Evolutionary conservation across 139 green algal species (phyloP).

Genomic region (Chlorella sp.): DNA sequence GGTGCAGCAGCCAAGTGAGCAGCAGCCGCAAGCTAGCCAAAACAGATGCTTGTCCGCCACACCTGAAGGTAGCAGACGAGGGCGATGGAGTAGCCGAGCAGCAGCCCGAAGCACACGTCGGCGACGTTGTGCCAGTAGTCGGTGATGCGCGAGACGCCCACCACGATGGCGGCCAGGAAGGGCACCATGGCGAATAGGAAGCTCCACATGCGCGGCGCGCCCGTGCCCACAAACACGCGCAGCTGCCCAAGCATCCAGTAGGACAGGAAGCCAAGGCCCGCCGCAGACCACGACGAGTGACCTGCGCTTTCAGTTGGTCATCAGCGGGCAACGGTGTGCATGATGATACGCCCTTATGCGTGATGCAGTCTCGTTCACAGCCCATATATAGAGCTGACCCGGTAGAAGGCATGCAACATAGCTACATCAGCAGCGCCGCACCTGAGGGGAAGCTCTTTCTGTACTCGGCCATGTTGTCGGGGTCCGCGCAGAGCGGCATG

Average conservation of each 20-base stretch:
- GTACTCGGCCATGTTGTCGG: conserved; percentile 34
- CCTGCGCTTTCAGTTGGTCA: no score
- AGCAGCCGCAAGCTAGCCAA: no score
- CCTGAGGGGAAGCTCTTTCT: conserved; percentile 60
- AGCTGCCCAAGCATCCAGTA: conserved; percentile 55
- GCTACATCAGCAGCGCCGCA: no score
- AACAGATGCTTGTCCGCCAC: no score
- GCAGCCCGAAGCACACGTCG: not conserved
- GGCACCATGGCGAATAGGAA: conserved; percentile 36
- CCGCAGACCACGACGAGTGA: conserved; percentile 54
- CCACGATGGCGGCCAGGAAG: conserved; percentile 23
- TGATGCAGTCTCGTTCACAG: no score
- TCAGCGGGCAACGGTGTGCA: no score
- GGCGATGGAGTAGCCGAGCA: not conserved
- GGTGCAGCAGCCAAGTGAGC: no score
- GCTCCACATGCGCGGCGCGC: conserved; percentile 19
- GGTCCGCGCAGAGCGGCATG: no score
- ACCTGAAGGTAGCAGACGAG: not conserved
- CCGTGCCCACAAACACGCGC: conserved; percentile 33
- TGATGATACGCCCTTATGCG: no score
- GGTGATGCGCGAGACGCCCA: conserved; percentile 34
- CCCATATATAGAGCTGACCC: no score
- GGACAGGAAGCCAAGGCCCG: conserved; percentile 48
- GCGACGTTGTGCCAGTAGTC: conserved; percentile 3
- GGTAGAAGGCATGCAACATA: no score